These are phyloP conservation scores for Phialophora macrospora DNA, from an alignment of 2,329 filamentous ascomycete species.

Conservation along the genomic window DNA sequence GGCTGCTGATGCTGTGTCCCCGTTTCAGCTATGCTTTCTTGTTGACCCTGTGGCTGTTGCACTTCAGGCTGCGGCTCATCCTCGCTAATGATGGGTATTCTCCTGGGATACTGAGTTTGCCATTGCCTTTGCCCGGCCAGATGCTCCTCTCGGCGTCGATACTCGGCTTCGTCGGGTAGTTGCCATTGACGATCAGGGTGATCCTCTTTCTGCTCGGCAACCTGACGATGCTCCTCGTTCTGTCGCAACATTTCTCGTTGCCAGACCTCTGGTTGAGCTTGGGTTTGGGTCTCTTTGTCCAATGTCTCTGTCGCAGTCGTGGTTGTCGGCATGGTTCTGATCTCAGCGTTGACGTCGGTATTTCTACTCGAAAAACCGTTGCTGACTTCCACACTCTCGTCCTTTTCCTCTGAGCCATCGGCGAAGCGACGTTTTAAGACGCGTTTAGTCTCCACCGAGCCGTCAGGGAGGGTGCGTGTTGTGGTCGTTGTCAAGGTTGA, in stretches of 20 bases:
- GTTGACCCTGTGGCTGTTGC: slow-evolving; percentile 11
- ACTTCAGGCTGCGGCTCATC: not conserved
- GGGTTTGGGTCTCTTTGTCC: slow-evolving; percentile 26
- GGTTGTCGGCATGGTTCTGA: not conserved
- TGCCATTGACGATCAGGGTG: not conserved
- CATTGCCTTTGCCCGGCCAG: not conserved
- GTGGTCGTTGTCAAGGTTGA: slow-evolving; percentile 64
- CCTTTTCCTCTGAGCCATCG: slow-evolving; percentile 64
- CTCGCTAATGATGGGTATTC: not conserved
- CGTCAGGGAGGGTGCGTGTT: slow-evolving; percentile 60
- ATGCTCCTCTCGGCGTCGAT: not conserved
- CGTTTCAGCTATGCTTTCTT: not conserved
- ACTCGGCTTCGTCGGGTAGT: not conserved
- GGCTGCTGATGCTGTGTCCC: not conserved
- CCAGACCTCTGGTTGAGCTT: not conserved
- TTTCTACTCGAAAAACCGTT: not conserved
- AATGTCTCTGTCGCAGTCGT: slow-evolving; percentile 1
- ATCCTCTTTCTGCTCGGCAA: not conserved
- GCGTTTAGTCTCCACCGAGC: slow-evolving; percentile 62
- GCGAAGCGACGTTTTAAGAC: slow-evolving; percentile 63
- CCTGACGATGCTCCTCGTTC: not conserved
- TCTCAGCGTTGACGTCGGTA: not conserved
- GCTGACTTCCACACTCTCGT: slow-evolving; percentile 50
- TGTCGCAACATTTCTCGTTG: not conserved
- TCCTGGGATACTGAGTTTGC: not conserved